Percentiles rank a stretch among this genome's conserved stretches.
Evolutionary conservation across 2,329 filamentous ascomycete genomes (phyloP).

Genomic region (Ophidiomyces ophidiicola): DNA sequence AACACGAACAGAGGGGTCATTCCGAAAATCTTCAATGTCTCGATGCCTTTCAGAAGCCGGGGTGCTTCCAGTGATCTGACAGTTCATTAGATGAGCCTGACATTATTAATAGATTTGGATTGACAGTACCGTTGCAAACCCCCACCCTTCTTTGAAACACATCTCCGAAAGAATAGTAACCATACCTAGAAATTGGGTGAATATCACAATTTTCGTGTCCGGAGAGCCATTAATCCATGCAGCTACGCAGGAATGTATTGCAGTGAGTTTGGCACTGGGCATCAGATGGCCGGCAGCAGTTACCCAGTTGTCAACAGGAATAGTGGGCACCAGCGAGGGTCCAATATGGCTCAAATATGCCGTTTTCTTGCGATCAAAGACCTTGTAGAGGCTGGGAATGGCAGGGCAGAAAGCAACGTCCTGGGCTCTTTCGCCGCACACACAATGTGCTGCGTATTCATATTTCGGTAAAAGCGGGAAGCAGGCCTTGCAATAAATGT

Average conservation of each 20-base stretch:
- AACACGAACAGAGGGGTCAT: constrained; percentile 31
- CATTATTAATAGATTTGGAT: neutral
- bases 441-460: constrained; percentile 19
- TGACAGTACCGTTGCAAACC: constrained; percentile 29
- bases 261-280: constrained; percentile 31
- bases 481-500: constrained; percentile 45
- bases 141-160: constrained; percentile 41
- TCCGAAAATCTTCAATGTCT: constrained; percentile 37
- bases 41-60: constrained; percentile 33
- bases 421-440: constrained; percentile 15
- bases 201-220: constrained; percentile 46
- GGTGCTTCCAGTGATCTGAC: constrained; percentile 40
- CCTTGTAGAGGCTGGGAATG: constrained; percentile 2
- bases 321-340: neutral
- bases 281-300: constrained; percentile 18
- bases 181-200: constrained; percentile 47
- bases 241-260: constrained; percentile 25
- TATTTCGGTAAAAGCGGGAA: constrained; percentile 18
- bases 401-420: neutral
- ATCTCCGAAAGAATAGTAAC: constrained; percentile 41
- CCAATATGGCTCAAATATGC: neutral
- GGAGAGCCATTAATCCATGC: constrained; percentile 35
- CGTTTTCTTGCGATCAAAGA: too few relatives aligned
- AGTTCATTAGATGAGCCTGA: neutral
- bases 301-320: constrained; percentile 22